Percentiles rank a stretch among this genome's conserved stretches.
Evolutionary conservation across 176 grass and related monocot genomes (phyloP).

Genomic region (Juncus effusus): DNA sequence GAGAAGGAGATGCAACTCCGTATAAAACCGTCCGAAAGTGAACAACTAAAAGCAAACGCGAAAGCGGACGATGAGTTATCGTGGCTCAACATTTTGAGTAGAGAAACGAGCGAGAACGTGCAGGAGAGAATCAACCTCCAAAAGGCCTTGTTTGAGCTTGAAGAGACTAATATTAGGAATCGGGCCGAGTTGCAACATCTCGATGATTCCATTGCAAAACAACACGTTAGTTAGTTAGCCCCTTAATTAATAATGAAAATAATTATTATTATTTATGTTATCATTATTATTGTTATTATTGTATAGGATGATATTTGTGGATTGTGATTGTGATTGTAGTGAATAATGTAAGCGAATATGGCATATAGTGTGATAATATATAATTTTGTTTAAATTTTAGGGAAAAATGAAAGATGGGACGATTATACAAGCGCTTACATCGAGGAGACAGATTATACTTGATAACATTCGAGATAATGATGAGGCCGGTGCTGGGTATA

Average conservation of each 20-base stretch:
- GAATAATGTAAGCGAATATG: neutral
- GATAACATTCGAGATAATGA: slow-evolving; percentile 98
- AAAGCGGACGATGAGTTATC: slow-evolving; percentile 75
- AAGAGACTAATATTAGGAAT: slow-evolving; percentile 93
- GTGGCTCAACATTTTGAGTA: slow-evolving; percentile 91
- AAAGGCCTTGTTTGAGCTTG: slow-evolving; percentile 94
- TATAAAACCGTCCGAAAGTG: slow-evolving; percentile 72
- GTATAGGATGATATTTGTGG: neutral
- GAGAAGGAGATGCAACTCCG: slow-evolving; percentile 92
- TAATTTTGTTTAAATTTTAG: slow-evolving; percentile 41
- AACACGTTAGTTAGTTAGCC: slow-evolving; percentile 48
- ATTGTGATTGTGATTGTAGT: neutral
- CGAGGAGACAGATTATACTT: slow-evolving; percentile 94
- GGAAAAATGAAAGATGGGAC: slow-evolving; percentile 42
- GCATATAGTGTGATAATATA: neutral
- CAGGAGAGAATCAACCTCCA: slow-evolving; percentile 99
- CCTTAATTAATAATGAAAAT: no score
- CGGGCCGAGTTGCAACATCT: slow-evolving; percentile 87
- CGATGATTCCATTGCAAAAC: slow-evolving; percentile 76
- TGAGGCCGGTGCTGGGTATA: slow-evolving; percentile 92
- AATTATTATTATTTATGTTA: neutral
- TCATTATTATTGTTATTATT: slow-evolving; percentile 10
- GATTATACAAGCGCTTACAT: slow-evolving; percentile 62
- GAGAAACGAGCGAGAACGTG: slow-evolving; percentile 91
- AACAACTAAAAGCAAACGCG: neutral